Conservation (phyloP, 2,329 filamentous ascomycete species). For the Nothophoma quercina region DNA sequence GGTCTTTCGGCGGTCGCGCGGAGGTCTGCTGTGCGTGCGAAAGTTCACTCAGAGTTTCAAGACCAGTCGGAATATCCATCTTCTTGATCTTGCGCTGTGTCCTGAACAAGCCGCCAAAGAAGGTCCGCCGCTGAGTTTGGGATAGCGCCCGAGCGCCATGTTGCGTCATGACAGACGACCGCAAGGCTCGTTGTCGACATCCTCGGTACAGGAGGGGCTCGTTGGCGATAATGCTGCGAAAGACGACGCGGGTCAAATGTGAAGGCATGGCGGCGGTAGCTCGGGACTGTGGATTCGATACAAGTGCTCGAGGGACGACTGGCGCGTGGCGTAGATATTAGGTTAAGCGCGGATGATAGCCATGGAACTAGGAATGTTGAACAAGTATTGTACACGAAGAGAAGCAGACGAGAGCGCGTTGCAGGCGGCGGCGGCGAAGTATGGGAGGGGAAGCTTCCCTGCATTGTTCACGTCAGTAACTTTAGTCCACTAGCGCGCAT, state of each 20-base stretch:
- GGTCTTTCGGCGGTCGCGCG: conserved; percentile 68
- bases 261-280: conserved; percentile 60
- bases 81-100: conserved; percentile 66
- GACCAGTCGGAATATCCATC: conserved; percentile 72
- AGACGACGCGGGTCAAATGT: conserved; percentile 67
- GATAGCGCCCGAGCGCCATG: conserved; percentile 30
- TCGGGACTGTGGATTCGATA: conserved; percentile 8
- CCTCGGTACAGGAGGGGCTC: conserved; percentile 57
- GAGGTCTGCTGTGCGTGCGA: conserved; percentile 68
- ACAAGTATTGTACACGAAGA: conserved; percentile 20
- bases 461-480: conserved; percentile 6
- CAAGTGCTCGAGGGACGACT: conserved; percentile 19
- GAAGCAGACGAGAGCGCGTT: conserved; percentile 23
- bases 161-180: conserved; percentile 26
- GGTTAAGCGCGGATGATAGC: conserved; percentile 9
- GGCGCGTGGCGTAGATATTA: conserved; percentile 4
- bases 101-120: conserved; percentile 72
- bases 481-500: conserved; percentile 4
- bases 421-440: conserved; percentile 10
- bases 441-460: conserved; percentile 18
- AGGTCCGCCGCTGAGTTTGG: conserved; percentile 59
- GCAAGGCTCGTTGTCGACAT: conserved; percentile 49
- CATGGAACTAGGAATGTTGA: conserved; percentile 23
- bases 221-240: conserved; percentile 64
- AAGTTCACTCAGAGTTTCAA: conserved; percentile 75